These are phyloP conservation scores for Monilinia aucupariae DNA, from an alignment of 2,329 filamentous ascomycete genomes.

Conservation along the genomic window DNA sequence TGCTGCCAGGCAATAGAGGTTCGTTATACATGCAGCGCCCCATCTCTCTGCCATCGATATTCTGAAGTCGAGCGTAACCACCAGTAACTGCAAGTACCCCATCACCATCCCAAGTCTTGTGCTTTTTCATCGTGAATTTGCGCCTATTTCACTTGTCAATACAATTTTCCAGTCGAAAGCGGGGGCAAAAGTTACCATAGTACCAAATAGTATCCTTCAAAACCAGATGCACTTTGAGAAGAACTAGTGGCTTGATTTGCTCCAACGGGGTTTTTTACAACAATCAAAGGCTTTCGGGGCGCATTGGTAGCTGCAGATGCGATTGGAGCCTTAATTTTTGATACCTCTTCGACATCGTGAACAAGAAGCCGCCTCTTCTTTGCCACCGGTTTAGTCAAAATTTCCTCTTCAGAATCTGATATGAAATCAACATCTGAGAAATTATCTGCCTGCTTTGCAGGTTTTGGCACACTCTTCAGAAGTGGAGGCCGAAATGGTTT, in stretches of 20 bases:
- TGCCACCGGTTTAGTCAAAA: slow-evolving; percentile 21
- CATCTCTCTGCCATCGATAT: slow-evolving; percentile 58
- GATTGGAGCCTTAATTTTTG: slow-evolving; percentile 18
- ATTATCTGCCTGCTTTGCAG: slow-evolving; percentile 23
- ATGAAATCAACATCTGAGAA: slow-evolving; percentile 8
- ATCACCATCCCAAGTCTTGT: slow-evolving; percentile 74
- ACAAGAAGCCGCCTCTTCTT: slow-evolving; percentile 31
- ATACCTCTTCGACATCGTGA: slow-evolving; percentile 28
- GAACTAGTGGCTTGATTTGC: slow-evolving; percentile 9
- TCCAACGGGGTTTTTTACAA: slow-evolving; percentile 28
- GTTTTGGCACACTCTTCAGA: slow-evolving; percentile 24
- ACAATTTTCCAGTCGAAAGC: neutral
- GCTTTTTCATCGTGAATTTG: slow-evolving; percentile 65
- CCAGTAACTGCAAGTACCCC: slow-evolving; percentile 54
- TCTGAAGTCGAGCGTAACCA: slow-evolving; percentile 55
- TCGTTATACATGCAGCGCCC: slow-evolving; percentile 51
- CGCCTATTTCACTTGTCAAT: slow-evolving; percentile 43
- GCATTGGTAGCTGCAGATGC: slow-evolving; percentile 26
- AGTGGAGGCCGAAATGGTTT: slow-evolving; percentile 36
- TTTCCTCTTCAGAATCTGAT: slow-evolving; percentile 20
- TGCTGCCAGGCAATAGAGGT: slow-evolving; percentile 54
- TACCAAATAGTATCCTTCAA: slow-evolving; percentile 35
- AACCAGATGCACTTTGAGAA: slow-evolving; percentile 5
- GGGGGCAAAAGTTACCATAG: slow-evolving; percentile 27
- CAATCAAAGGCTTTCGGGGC: slow-evolving; percentile 32